These are phyloP conservation scores for Leptoxyphium fumago DNA, from an alignment of 2,329 filamentous ascomycete species.

Conservation along the genomic window DNA sequence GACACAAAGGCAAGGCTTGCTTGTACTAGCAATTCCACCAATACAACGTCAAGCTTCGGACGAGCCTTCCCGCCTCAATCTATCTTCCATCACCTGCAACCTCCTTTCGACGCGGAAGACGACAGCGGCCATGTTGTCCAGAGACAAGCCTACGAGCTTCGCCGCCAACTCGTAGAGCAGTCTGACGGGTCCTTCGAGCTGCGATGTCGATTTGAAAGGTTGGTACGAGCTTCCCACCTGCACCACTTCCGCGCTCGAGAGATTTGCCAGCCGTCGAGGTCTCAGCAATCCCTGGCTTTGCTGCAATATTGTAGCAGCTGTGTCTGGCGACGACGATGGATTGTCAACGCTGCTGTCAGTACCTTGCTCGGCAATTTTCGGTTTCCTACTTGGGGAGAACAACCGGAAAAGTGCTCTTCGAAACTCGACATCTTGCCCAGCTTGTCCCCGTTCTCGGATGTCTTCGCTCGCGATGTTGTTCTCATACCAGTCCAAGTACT, in stretches of 20 bases:
- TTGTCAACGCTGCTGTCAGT: neutral
- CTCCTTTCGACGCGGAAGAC: constrained; percentile 36
- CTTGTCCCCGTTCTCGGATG: constrained; percentile 18
- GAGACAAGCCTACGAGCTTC: constrained; percentile 33
- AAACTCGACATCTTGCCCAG: constrained; percentile 24
- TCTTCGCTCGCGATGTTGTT: constrained; percentile 43
- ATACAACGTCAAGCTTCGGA: too few relatives aligned
- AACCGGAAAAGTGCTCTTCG: constrained; percentile 25
- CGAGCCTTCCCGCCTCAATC: constrained; percentile 1
- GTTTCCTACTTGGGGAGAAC: constrained; percentile 22
- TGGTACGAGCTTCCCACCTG: constrained; percentile 38
- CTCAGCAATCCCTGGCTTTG: constrained; percentile 29
- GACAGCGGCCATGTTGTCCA: constrained; percentile 35
- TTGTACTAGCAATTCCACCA: too few relatives aligned
- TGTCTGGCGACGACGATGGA: neutral
- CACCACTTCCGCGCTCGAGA: constrained; percentile 16
- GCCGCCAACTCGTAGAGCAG: constrained; percentile 39
- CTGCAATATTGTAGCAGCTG: constrained; percentile 21
- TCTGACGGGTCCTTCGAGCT: constrained; percentile 29
- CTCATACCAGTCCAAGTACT: constrained; percentile 70
- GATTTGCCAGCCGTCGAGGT: constrained; percentile 23
- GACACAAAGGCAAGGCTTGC: too few relatives aligned
- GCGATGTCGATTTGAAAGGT: constrained; percentile 32
- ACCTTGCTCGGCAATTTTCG: neutral
- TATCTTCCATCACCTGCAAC: constrained; percentile 25